Conservation (phyloP, 257 asterid species). For the Jasminum sambac region DNA sequence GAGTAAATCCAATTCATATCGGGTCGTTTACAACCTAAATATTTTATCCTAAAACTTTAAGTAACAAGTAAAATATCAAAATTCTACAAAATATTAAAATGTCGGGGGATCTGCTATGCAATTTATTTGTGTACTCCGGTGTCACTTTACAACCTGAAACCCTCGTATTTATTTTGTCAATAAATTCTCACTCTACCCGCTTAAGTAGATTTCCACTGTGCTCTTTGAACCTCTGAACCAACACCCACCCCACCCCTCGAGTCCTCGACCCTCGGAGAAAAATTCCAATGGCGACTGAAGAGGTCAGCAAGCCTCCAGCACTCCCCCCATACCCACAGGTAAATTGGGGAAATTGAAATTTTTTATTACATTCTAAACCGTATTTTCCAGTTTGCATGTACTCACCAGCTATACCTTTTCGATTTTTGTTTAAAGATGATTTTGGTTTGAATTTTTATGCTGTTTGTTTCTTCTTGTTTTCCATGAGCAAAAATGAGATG, state of each 20-base stretch:
- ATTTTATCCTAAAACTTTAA: no score
- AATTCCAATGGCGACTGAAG: slow-evolving; percentile 66
- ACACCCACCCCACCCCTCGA: slow-evolving; percentile 8
- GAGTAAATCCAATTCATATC: no score
- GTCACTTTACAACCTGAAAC: neutral
- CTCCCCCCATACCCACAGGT: slow-evolving; percentile 81
- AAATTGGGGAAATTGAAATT: neutral
- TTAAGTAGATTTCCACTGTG: neutral
- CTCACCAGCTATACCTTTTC: slow-evolving; percentile 4
- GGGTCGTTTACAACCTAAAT: no score
- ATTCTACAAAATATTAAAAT: neutral
- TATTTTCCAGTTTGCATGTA: slow-evolving; percentile 19
- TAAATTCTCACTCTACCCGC: neutral
- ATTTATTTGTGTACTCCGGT: neutral
- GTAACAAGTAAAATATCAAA: neutral
- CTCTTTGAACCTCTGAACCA: slow-evolving; percentile 7
- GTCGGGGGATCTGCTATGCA: neutral
- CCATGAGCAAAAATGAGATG: neutral
- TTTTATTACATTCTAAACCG: neutral
- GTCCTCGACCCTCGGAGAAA: slow-evolving; percentile 28
- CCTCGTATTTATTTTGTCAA: slow-evolving; percentile 19
- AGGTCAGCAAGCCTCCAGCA: slow-evolving; percentile 45
- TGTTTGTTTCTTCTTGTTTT: neutral
- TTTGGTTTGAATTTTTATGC: slow-evolving; percentile 15
- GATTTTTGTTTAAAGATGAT: neutral